Evolutionary conservation across 148 eudicot species (phyloP), one percentile per base, ranked within the genome.

Genomic region (Salicornia ramosissima): DNA sequence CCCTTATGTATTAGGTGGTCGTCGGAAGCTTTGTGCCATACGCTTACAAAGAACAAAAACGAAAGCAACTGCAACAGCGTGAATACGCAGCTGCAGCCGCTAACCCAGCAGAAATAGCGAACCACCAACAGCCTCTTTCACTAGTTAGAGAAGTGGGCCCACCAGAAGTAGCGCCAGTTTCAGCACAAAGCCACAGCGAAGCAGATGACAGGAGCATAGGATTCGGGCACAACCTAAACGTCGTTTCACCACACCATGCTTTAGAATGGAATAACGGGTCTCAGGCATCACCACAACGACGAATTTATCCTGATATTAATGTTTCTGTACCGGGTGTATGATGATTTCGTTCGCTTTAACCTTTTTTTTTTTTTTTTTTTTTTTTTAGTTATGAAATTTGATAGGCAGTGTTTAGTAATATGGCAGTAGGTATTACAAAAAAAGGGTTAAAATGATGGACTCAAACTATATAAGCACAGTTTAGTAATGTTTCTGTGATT

Each of bases 11-110:
- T 24, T 63, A 89, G 96, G 74, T 83, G 52, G 96, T 89, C 21
- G 75, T 87, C 19, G 96, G 91, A 22, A 86, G 81, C 79, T 89
- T 89, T 72, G 53, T 79, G 65, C 86, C 84, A 6, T 39, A 78
- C 5, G 72, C 58, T 2, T 69, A 28, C 36, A 84, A 86, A 56
- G 29, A 61, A 11, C 81, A 68, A 19, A 88, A 81, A 64, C 79
- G 72, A 76, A 86, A 74, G 80, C 76, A 84, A 24, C n/a, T n/a
- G n/a, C n/a, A n/a, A n/a, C 54, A 65, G 1, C 68, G 79, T 18
- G 79, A 82, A 57, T 77, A 78, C 70, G 57, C 33, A 74, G 67
- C 64, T 1, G 33, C 77, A n/a, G 21, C 72, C 7, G 31, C 68
- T 56, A 26, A 22, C 8, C 31, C 73, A 24, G 63, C 80, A 28